Evolutionary conservation across 768 basidiomycete species (phyloP).

Genomic region (Leccinum imitatum): DNA sequence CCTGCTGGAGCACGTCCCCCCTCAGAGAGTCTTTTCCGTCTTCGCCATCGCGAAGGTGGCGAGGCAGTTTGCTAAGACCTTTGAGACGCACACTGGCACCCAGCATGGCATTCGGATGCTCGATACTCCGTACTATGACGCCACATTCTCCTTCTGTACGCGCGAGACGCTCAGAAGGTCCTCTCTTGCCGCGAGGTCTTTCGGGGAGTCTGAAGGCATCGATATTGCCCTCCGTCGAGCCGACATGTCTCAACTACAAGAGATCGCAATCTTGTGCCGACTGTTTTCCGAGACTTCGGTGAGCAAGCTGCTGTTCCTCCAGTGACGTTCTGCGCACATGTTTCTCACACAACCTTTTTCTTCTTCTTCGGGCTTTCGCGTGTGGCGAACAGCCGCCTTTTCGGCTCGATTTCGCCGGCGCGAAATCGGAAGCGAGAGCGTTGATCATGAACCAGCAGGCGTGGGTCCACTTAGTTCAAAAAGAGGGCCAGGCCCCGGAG

Average conservation of each 20-base stretch:
- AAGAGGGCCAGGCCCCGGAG: conserved; percentile 24
- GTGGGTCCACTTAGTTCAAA: conserved; percentile 57
- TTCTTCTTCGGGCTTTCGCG: not conserved
- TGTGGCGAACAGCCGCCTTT: conserved; percentile 51
- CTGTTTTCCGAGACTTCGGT: conserved; percentile 64
- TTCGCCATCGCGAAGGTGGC: conserved; percentile 45
- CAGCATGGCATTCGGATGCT: conserved; percentile 21
- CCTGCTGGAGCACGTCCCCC: not conserved
- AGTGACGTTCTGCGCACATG: not conserved
- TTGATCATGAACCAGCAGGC: conserved; percentile 48
- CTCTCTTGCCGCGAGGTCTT: not conserved
- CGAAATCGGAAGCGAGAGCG: conserved; percentile 44
- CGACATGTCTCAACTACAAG: conserved; percentile 25
- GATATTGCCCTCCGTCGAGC: conserved; percentile 36
- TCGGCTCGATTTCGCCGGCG: not conserved
- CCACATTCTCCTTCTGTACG: conserved; percentile 59
- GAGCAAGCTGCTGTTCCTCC: conserved; percentile 20
- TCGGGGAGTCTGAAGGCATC: conserved; percentile 9
- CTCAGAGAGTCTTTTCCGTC: not conserved
- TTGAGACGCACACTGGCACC: conserved; percentile 35
- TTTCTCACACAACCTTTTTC: not conserved
- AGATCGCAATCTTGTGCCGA: conserved; percentile 47
- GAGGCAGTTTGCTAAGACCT: conserved; percentile 44
- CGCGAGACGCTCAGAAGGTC: conserved; percentile 33
- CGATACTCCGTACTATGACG: conserved; percentile 57